phyloP scores from a whole-genome alignment of 306 rosid species.

The Cucurbita argyrosperma region DNA sequence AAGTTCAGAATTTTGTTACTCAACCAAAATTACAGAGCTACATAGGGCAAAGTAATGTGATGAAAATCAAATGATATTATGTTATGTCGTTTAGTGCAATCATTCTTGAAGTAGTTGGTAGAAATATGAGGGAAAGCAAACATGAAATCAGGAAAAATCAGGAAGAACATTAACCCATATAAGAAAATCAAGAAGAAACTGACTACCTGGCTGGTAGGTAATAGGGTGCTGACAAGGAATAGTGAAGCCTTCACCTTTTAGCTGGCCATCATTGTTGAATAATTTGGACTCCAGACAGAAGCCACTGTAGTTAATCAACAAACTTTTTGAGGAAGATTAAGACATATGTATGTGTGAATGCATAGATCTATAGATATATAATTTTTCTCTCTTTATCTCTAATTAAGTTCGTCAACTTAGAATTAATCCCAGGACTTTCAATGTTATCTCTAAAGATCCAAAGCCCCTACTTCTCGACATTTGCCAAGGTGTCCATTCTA shows the following conservation, averaged over 20 bases:
- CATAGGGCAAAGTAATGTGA: no score
- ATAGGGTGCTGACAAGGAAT: slow-evolving; percentile 14
- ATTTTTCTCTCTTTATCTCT: no score
- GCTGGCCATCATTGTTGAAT: slow-evolving; percentile 22
- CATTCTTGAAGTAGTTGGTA: neutral
- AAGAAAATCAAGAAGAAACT: slow-evolving; percentile 4
- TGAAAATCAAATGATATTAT: neutral
- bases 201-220: slow-evolving; percentile 34
- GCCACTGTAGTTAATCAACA: slow-evolving; percentile 10
- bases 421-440: no score
- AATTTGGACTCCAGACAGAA: slow-evolving; percentile 20
- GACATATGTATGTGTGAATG: no score
- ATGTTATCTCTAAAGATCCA: no score
- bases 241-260: slow-evolving; percentile 16
- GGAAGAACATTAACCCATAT: slow-evolving; percentile 7
- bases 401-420: no score
- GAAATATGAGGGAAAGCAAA: neutral
- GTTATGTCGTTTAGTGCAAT: neutral
- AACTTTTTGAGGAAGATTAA: neutral
- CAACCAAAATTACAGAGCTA: no score
- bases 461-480: no score
- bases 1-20: no score
- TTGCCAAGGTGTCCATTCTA: no score
- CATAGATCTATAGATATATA: no score
- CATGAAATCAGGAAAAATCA: slow-evolving; percentile 5